Base-by-base conservation (phyloP, 306 rosid species). In the Glycyrrhiza uralensis region DNA sequence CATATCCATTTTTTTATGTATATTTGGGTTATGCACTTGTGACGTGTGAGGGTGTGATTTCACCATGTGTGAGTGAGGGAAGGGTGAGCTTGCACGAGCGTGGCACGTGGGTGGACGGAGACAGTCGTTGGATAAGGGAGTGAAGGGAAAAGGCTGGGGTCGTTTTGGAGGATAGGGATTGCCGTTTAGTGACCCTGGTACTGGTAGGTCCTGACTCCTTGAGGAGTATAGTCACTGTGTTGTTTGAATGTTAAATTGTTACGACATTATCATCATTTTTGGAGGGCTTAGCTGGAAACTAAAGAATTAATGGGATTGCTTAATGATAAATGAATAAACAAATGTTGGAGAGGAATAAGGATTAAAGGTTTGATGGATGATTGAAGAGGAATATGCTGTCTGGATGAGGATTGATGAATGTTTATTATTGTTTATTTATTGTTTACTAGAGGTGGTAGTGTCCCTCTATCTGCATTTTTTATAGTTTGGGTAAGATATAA, bases 71-170 rank as follows among this genome's bases (percentile, higher is more conserved):
- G 51, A 3, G 17, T 13, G 58, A 50, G 47, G 1, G 18, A 26
- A 28, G 12, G 20, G 72, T 10, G 35, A 2, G 46, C 0, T 59
- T 7, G 78, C 87, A 76, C 77, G 71, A 54, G 82, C 58, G 0
- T 4, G 74, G 81, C 91, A 83, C 92, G 88, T 85, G 89, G 22
- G 18, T 1, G 4, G 60, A 51, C 29, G 61, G 59, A 3, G 52
- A 66, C 10, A 12, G 41, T 9, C 6, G 0, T 55, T 59, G 76
- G 85, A 77, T 72, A 70, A 71, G 76, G 60, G 17, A 9, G 11
- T 13, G n/a, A 6, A 17, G 50, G 2, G 47, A 51, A n/a, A n/a
- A 8, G 30, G 18, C 66, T 68, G 70, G 86, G 77, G 77, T 78
- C 78, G 77, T 77, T 72, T 77, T 30, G 66, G 0, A 44, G 44